These are phyloP conservation scores for Aspergillus conjunctus DNA, from an alignment of 495 filamentous ascomycete species.

Conservation along the genomic window DNA sequence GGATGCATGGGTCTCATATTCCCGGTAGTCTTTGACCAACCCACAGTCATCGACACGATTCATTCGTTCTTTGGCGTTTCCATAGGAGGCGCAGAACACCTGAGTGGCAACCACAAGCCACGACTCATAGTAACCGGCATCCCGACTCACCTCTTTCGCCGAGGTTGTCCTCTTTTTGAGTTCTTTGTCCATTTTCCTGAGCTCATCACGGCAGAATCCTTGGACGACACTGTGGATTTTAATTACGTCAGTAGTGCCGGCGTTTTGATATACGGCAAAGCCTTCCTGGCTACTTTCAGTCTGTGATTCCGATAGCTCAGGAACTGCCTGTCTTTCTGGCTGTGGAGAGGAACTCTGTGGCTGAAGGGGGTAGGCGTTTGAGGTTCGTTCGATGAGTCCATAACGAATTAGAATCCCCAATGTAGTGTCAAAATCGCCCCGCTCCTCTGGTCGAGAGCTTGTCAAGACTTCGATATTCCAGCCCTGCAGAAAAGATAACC, in stretches of 20 bases:
- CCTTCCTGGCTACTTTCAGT: constrained; percentile 54
- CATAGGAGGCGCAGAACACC: constrained; percentile 65
- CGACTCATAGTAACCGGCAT: constrained; percentile 45
- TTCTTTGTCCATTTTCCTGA: constrained; percentile 58
- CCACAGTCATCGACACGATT: constrained; percentile 55
- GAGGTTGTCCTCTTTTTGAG: constrained; percentile 32
- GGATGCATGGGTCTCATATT: constrained; percentile 69
- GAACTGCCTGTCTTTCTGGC: constrained; percentile 27
- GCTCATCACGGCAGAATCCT: constrained; percentile 71
- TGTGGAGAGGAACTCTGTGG: constrained; percentile 34
- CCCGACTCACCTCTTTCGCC: constrained; percentile 13
- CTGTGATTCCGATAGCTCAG: constrained; percentile 39
- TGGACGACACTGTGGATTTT: constrained; percentile 80
- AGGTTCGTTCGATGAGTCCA: constrained; percentile 64
- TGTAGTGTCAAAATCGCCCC: constrained; percentile 66
- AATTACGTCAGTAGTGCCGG: constrained; percentile 63
- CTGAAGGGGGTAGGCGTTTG: constrained; percentile 42
- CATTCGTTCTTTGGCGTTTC: constrained; percentile 61
- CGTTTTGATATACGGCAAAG: constrained; percentile 48
- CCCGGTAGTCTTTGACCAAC: constrained; percentile 70
- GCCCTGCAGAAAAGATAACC: constrained; percentile 57
- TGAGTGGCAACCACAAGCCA: constrained; percentile 64
- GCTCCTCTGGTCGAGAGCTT: constrained; percentile 53
- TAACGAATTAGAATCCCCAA: constrained; percentile 68
- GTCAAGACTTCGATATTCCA: constrained; percentile 52